Base-by-base conservation (phyloP, 768 basidiomycete genomes). In the Leccinum subgranulosum region DNA sequence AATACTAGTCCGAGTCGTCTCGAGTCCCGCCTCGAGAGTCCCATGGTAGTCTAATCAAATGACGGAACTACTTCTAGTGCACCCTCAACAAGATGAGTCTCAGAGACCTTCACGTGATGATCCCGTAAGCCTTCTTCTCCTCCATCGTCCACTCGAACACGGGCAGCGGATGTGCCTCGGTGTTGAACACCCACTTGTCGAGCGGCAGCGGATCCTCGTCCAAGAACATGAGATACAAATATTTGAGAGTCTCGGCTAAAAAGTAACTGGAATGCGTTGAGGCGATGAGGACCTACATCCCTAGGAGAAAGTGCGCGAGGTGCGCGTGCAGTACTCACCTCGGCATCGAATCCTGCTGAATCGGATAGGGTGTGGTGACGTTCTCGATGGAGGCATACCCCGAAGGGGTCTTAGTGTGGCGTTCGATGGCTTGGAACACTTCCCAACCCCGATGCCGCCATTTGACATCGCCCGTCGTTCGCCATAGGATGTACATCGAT, bases 391-490 rank as follows among this genome's bases (percentile, higher is more conserved):
- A 83, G 1, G 86, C 79, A 63, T 88, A 91, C n/a, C 87, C 89
- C 46, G 69, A 73, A 0, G 73, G 55, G 3, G 84, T 87, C 66
- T 79, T 83, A 11, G 86, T 74, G 58, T 84, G 75, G 31, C 74
- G 76, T 69, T 87, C 79, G 31, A 92, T 79, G 14, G 86, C 82
- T 62, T 85, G 72, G 64, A 88, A 92, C 47, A 92, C 80, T 23
- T 70, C 65, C 87, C 88, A 90, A 1, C 85, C 88, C 21, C 83
- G 79, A 47, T 84, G 77, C 60, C 90, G 79, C 90, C 90, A 92
- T 58, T 77, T 79, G 19, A 67, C 65, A 63, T 92, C 81, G 0
- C 85, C 83, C 3, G 90, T 92, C 10, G 81, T 79, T 39, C 81
- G 81, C 84, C 86, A 92, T 56, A 92, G 69, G 19, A 90, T 65